Conservation (phyloP, 2,329 filamentous ascomycete genomes). For the Hawksworthiomyces lignivorus region DNA sequence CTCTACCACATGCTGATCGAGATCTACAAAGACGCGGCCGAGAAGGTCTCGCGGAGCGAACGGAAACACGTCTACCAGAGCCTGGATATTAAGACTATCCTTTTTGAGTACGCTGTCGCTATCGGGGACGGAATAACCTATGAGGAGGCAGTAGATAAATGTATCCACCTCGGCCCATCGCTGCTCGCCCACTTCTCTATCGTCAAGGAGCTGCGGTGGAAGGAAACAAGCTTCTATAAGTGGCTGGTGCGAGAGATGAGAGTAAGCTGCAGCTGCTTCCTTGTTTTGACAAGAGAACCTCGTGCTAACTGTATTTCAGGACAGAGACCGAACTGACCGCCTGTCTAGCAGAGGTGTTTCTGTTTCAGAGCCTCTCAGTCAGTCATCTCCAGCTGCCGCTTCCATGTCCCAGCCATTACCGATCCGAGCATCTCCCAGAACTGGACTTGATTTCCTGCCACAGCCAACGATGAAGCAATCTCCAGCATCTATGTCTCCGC, state of each 20-base stretch:
- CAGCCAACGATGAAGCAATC: too few relatives aligned
- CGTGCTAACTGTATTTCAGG: background rate
- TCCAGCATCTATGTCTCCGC: too few relatives aligned
- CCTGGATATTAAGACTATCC: conserved; percentile 24
- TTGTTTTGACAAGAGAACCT: background rate
- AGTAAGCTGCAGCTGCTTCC: conserved; percentile 22
- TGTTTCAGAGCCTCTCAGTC: background rate
- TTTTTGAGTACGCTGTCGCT: conserved; percentile 41
- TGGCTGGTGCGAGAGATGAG: conserved; percentile 36
- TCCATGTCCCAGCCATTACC: background rate
- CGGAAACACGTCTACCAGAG: conserved; percentile 19
- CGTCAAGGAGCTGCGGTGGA: conserved; percentile 34
- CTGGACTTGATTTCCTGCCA: too few relatives aligned
- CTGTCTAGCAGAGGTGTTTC: conserved; percentile 8
- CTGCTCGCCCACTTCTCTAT: conserved; percentile 44
- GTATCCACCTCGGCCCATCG: conserved; percentile 42
- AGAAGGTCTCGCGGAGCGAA: conserved; percentile 27
- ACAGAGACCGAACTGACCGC: conserved; percentile 8
- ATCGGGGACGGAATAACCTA: conserved; percentile 45
- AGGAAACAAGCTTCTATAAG: conserved; percentile 37
- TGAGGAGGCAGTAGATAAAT: conserved; percentile 40
- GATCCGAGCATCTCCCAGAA: background rate
- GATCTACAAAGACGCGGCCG: conserved; percentile 35
- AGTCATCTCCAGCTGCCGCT: background rate
- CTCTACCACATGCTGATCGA: conserved; percentile 57